These are phyloP conservation scores for Leishmania lainsoni DNA, from an alignment of 208 protist species.

Conservation along the genomic window DNA sequence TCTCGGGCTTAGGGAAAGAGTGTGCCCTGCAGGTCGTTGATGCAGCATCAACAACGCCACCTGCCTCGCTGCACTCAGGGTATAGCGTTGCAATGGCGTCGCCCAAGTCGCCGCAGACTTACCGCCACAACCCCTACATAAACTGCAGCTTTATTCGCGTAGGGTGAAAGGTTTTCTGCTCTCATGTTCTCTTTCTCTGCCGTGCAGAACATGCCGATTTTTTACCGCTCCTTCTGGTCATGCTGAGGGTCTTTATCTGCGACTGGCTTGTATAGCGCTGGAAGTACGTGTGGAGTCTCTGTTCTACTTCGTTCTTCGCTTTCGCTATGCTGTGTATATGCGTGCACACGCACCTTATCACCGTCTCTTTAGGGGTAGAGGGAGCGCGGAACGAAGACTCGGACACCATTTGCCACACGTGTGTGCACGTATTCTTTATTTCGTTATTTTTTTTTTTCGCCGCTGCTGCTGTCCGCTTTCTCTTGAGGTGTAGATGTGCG, in stretches of 20 bases:
- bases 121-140: slow-evolving; percentile 13
- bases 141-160: slow-evolving; percentile 15
- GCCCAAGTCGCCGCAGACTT: neutral
- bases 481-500: neutral
- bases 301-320: neutral
- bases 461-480: neutral
- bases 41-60: neutral
- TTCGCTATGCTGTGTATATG: neutral
- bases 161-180: neutral
- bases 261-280: neutral
- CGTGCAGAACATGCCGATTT: neutral
- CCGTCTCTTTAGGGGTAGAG: too few species aligned
- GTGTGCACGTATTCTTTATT: neutral
- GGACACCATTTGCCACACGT: neutral
- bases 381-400: neutral
- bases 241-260: neutral
- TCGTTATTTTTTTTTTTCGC: neutral
- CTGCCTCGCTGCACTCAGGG: neutral
- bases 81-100: neutral
- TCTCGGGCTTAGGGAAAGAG: neutral
- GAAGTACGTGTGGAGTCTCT: neutral
- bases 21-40: neutral
- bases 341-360: neutral
- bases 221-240: neutral
- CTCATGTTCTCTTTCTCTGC: neutral